phyloP scores from a whole-genome alignment of 2,329 filamentous ascomycete species.

The Triangularia verruculosa region DNA sequence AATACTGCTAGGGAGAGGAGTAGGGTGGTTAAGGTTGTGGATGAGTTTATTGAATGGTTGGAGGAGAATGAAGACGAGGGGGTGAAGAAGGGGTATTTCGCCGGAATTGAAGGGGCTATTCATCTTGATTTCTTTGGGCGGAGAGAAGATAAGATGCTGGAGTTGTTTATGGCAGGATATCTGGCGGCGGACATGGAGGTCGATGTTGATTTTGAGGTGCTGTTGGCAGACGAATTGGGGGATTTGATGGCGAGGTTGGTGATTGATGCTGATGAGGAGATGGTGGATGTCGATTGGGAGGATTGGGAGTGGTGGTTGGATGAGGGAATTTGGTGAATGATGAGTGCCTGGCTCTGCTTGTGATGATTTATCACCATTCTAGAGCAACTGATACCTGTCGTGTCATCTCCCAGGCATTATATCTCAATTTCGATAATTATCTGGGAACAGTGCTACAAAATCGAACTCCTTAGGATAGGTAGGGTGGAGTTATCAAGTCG shows the following conservation, averaged over 20 bases:
- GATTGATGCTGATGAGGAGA: slow-evolving; percentile 9
- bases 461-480: no score
- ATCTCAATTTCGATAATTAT: no score
- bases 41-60: neutral
- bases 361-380: no score
- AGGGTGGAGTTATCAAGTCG: no score
- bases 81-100: slow-evolving; percentile 1
- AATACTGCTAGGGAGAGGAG: neutral
- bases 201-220: neutral
- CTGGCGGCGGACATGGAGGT: neutral
- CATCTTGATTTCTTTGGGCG: neutral
- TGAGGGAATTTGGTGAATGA: neutral
- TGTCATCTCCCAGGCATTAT: no score
- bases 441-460: no score
- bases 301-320: neutral
- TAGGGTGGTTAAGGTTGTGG: neutral
- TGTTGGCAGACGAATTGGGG: neutral
- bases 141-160: neutral
- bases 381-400: no score
- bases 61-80: neutral
- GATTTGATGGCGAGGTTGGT: neutral
- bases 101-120: neutral
- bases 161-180: neutral
- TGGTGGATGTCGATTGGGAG: slow-evolving; percentile 6
- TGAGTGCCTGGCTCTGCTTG: no score